phyloP scores from a whole-genome alignment of 2,329 filamentous ascomycete species.

The Rasamsonia emersonii region DNA sequence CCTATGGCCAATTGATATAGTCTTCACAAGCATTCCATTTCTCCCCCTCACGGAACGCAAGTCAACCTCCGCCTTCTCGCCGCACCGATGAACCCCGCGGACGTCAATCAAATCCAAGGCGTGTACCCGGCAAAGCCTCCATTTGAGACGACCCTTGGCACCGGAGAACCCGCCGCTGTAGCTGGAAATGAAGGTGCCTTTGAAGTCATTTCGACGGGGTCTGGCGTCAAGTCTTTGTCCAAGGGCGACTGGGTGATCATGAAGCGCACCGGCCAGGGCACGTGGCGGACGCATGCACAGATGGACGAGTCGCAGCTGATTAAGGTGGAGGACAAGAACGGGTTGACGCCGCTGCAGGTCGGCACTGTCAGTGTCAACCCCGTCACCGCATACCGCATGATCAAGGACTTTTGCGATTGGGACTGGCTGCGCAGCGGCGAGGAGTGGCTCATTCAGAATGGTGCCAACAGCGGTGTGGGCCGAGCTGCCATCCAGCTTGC shows the following conservation, averaged over 20 bases:
- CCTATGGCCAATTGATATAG: constrained; percentile 16
- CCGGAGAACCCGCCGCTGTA: constrained; percentile 59
- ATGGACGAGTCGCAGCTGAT: constrained; percentile 54
- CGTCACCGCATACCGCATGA: constrained; percentile 87
- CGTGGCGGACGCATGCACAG: constrained; percentile 87
- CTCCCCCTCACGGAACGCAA: constrained; percentile 47
- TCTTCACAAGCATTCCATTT: constrained; percentile 42
- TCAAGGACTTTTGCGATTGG: constrained; percentile 63
- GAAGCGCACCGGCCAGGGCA: constrained; percentile 72
- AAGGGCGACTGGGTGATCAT: constrained; percentile 94
- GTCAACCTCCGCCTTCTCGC: constrained; percentile 82
- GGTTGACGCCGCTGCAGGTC: constrained; percentile 66
- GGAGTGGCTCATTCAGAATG: constrained; percentile 96
- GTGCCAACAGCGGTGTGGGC: constrained; percentile 88
- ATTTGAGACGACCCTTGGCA: constrained; percentile 70
- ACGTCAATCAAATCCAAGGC: constrained; percentile 96
- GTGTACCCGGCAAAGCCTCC: constrained; percentile 81
- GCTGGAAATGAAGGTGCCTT: constrained; percentile 78
- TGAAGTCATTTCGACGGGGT: constrained; percentile 67
- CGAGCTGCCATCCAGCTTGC: constrained; percentile 85
- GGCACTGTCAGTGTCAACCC: constrained; percentile 90
- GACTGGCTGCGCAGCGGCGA: constrained; percentile 51
- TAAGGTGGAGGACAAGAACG: constrained; percentile 60
- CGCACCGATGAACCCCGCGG: constrained; percentile 89
- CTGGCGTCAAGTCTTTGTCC: constrained; percentile 50